Base-by-base conservation (phyloP, 495 filamentous ascomycete species). In the Pyronema domesticum region DNA sequence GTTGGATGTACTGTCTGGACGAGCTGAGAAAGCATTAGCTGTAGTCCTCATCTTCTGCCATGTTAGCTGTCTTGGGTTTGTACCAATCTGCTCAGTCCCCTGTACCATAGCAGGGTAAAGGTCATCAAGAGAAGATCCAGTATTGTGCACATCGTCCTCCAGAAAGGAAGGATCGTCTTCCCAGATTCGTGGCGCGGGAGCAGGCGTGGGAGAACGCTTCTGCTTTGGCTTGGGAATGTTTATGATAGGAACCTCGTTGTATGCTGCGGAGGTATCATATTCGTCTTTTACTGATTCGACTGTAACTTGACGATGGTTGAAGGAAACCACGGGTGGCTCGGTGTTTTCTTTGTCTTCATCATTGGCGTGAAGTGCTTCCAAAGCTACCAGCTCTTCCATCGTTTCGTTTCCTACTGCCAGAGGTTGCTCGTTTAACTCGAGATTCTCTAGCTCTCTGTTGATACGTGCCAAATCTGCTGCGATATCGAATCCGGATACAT, bases 321-420 rank as follows among this genome's bases (percentile, higher is more conserved):
- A 46, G 43, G 56, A 51, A 18, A 37, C 17, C 17, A 34, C 6
- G 7, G 42, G 18, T 15, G 43, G 57, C 37, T 60, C 56, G 37
- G 54, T 57, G 13, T 63, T 63, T 33, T 64, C 61, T 42, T 60
- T 64, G 36, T 63, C 55, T 37, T 60, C 61, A 13, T 63, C 60
- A 1, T 58, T 51, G 1, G 55, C 42, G 13, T 53, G 54, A 36
- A 37, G 9, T 10, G 45, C 55, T 10, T 37, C 35, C 30, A 14
- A 55, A 6, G 6, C 9, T 2, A 5, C 23, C 23, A 30, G 23
- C 23, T 1, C 23, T 30, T 30, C 23, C 23, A 30, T 30, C 23
- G 23, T 30, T 30, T 30, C 23, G 23, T 30, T 30, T 30, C 23
- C 23, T 30, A 30, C 1, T 30, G 5, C 23, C 23, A 30, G 23